Evolutionary conservation across 164 flowering plant species (phyloP).

Genomic region (Litsea cubeba): DNA sequence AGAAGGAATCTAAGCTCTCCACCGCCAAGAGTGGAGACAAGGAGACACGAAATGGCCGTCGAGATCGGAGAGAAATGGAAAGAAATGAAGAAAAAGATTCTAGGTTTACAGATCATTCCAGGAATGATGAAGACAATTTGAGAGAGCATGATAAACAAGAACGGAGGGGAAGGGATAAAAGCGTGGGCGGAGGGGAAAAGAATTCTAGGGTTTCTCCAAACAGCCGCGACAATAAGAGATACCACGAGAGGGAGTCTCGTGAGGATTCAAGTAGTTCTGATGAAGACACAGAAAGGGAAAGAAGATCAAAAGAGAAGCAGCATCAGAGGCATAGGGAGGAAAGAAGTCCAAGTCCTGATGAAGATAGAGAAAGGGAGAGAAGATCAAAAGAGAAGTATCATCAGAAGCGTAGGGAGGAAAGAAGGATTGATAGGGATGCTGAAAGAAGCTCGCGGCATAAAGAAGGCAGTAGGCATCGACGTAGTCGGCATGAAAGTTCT

Average conservation of each 20-base stretch:
- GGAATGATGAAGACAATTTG: background rate
- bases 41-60: too few species aligned
- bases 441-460: background rate
- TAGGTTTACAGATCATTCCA: background rate
- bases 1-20: too few species aligned
- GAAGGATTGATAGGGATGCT: background rate
- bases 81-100: background rate
- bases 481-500: background rate
- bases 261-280: background rate
- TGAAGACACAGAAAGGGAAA: background rate
- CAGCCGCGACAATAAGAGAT: background rate
- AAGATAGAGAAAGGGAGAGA: conserved; percentile 1
- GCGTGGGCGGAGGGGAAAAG: background rate
- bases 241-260: background rate
- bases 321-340: too few species aligned
- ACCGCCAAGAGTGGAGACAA: too few species aligned
- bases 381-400: background rate
- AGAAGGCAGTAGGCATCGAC: background rate
- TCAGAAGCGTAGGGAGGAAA: background rate
- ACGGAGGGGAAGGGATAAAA: background rate
- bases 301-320: background rate
- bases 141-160: background rate
- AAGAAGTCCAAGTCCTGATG: background rate
- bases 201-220: background rate
- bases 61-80: too few species aligned